Evolutionary conservation across 441 rosid species (phyloP).

Genomic region (Eruca vesicaria): DNA sequence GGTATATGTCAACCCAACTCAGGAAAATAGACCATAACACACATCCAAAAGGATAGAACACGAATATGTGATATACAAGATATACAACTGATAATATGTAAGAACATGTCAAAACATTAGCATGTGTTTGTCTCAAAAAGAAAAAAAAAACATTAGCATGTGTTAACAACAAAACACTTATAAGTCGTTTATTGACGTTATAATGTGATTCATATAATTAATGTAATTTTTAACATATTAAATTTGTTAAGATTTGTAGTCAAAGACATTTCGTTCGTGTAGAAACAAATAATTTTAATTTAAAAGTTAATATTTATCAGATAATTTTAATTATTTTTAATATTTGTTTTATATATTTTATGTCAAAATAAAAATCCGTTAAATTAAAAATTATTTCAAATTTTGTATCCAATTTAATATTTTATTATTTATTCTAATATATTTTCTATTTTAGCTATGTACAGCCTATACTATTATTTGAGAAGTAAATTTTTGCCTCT

Average conservation of each 20-base stretch:
- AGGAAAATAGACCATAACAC: background rate
- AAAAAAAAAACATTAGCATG: background rate
- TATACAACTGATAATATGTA: too few species aligned
- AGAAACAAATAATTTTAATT: background rate
- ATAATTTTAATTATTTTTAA: too few species aligned
- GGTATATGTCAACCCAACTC: background rate
- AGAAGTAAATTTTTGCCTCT: too few species aligned
- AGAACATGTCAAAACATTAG: background rate
- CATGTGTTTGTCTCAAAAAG: too few species aligned
- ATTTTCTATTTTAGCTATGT: too few species aligned
- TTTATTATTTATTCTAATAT: too few species aligned
- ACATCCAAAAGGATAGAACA: background rate
- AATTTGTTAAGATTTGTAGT: background rate
- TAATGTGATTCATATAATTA: background rate
- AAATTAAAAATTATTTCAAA: background rate
- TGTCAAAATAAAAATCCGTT: too few species aligned
- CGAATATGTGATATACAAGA: background rate
- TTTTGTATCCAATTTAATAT: too few species aligned
- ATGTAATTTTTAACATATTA: too few species aligned
- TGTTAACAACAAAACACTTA: background rate
- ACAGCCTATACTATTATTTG: too few species aligned
- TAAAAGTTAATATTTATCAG: background rate
- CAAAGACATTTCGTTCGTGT: background rate
- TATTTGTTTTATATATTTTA: background rate
- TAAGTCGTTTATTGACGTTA: too few species aligned